Conservation (phyloP, 2,329 filamentous ascomycete genomes). For the Aspergillus spinulosporus region DNA sequence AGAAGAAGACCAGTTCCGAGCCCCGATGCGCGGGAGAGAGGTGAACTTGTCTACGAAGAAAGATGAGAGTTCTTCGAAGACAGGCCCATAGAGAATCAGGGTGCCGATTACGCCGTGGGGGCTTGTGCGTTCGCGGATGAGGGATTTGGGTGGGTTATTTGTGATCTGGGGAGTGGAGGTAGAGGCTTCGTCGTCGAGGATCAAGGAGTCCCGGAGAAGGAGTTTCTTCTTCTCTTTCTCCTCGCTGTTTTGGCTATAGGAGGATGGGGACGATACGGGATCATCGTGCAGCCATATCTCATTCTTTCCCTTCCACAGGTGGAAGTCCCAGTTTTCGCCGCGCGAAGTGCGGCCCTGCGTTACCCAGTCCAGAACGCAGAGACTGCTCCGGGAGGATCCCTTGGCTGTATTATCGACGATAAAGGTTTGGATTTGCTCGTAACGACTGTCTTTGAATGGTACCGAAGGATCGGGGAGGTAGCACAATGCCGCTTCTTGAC, state of each 20-base stretch:
- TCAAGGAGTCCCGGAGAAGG: slow-evolving; percentile 80
- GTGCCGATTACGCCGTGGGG: slow-evolving; percentile 78
- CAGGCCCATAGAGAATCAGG: slow-evolving; percentile 73
- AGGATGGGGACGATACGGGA: slow-evolving; percentile 9
- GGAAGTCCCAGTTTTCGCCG: slow-evolving; percentile 85
- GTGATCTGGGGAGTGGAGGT: slow-evolving; percentile 36
- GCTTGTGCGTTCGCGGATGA: slow-evolving; percentile 64
- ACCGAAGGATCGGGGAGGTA: slow-evolving; percentile 90
- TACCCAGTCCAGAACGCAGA: slow-evolving; percentile 93
- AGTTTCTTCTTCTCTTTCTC: slow-evolving; percentile 54
- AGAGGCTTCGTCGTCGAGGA: slow-evolving; percentile 61
- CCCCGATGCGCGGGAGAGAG: slow-evolving; percentile 76
- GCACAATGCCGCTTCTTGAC: slow-evolving; percentile 53
- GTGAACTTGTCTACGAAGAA: slow-evolving; percentile 82
- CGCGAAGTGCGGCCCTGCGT: slow-evolving; percentile 80
- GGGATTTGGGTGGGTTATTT: slow-evolving; percentile 17
- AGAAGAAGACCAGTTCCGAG: slow-evolving; percentile 64
- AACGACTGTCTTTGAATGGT: slow-evolving; percentile 80
- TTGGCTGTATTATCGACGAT: slow-evolving; percentile 51
- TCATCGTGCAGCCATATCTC: slow-evolving; percentile 60
- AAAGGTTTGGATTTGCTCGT: slow-evolving; percentile 82
- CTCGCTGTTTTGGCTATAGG: background rate
- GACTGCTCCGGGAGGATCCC: slow-evolving; percentile 48
- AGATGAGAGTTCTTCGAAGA: slow-evolving; percentile 64
- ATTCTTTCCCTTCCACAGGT: slow-evolving; percentile 77